Base-by-base conservation (phyloP, 2,329 filamentous ascomycete species). In the Didymella pomorum region DNA sequence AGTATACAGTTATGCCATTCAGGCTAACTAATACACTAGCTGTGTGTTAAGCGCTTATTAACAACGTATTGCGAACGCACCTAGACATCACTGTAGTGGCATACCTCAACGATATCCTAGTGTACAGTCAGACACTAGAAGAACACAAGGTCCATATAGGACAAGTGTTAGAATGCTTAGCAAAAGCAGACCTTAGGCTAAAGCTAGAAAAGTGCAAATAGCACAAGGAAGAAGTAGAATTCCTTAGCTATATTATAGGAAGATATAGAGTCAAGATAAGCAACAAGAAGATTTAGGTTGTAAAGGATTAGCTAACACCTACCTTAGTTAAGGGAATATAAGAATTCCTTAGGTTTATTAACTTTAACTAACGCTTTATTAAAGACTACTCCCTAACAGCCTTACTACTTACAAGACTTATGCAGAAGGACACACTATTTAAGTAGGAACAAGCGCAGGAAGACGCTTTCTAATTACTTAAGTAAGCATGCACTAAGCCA, bases 1-100 rank as follows among this genome's bases (percentile, higher is more conserved):
- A 51, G 20, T 43, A 43, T 3, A 10, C 11, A 10, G 37, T 51
- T n/a, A 51, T 51, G 9, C 48, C 18, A 10, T 51, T 43, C 18
- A 28, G 48, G 18, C 48, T 51, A 7, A 51, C 25, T 14, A 43
- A 51, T 25, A 7, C 39, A 6, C 48, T 16, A 33, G 48, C 26
- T 9, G 33, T 28, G 0, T 51, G 28, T 18, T 18, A 50, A 12
- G 35, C 14, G 29, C 25, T 14, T 5, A 16, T 50, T 5, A 50
- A 50, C 10, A 42, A 50, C 11, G 11, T 29, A 9, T 21, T 50
- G 12, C 2, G 16, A 10, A 35, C 20, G n/a, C 16, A 50, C 25
- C 35, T 50, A 21, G 35, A 50, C 20, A 41, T 21, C 10, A 21
- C 14, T 18, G 6, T 41, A 23, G 29, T 42, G 23, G 47, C 23